These are phyloP conservation scores for Phytophthora colocasiae DNA, from an alignment of 352 stramenopile species.

Conservation along the genomic window DNA sequence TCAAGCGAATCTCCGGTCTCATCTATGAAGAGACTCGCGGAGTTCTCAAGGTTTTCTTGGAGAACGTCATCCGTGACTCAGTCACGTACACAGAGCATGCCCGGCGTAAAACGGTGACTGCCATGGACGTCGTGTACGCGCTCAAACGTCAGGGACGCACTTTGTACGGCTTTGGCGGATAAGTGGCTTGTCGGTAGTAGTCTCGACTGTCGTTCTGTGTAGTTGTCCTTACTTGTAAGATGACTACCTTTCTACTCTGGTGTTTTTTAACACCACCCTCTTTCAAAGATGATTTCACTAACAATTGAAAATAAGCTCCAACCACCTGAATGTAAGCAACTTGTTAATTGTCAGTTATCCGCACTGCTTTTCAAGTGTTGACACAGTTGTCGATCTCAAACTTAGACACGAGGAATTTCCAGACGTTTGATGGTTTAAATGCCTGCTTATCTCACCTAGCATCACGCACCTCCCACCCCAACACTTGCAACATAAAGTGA, in stretches of 20 bases:
- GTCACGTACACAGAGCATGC: constrained; percentile 97
- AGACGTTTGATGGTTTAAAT: too few species aligned
- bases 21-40: constrained; percentile 99
- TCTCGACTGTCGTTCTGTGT: neutral
- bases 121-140: constrained; percentile 98
- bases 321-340: too few species aligned
- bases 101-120: constrained; percentile 96
- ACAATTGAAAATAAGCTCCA: too few species aligned
- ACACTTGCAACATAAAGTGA: too few species aligned
- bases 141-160: constrained; percentile 97
- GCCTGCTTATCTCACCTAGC: too few species aligned
- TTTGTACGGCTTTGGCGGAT: constrained; percentile 93
- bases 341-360: too few species aligned
- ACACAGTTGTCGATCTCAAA: too few species aligned
- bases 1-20: constrained; percentile 97
- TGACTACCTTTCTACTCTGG: constrained; percentile 9
- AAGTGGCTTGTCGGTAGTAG: constrained; percentile 25
- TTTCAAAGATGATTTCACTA: too few species aligned
- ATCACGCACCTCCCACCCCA: too few species aligned
- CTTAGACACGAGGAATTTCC: too few species aligned
- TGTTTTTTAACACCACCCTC: constrained; percentile 19
- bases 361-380: too few species aligned
- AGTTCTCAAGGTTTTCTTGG: constrained; percentile 98
- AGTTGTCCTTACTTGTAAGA: constrained; percentile 3
- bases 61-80: constrained; percentile 97